These are phyloP conservation scores for Mortierella sp. DNA, from an alignment of 371 early-diverging fungal species.

Conservation along the genomic window DNA sequence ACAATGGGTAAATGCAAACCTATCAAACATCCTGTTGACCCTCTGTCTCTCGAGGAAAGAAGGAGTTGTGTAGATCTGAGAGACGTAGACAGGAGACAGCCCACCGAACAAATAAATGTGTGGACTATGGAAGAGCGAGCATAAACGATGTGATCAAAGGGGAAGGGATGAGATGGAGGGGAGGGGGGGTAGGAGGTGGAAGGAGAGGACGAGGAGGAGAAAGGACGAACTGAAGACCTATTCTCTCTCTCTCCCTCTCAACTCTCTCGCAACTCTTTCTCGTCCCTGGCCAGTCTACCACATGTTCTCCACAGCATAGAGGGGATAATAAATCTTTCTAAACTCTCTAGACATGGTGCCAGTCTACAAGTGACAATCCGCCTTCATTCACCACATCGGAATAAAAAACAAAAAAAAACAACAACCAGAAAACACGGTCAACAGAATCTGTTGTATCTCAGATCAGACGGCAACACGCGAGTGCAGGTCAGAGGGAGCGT, in stretches of 20 bases:
- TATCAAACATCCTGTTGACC: constrained; percentile 1
- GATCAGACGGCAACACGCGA: constrained; percentile 7
- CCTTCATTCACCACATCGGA: constrained; percentile 10
- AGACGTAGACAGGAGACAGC: neutral
- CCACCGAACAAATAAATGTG: neutral
- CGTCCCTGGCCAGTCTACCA: neutral
- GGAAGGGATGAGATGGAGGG: neutral
- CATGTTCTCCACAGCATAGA: neutral
- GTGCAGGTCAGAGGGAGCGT: neutral
- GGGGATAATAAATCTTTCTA: too few species aligned
- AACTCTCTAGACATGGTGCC: too few species aligned
- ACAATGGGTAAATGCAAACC: neutral
- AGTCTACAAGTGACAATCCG: neutral
- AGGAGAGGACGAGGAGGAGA: neutral
- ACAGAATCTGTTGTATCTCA: neutral
- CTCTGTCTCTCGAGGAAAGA: constrained; percentile 16
- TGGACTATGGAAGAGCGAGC: neutral
- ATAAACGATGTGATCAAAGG: too few species aligned
- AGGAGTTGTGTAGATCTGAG: neutral
- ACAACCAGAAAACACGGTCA: constrained; percentile 1
- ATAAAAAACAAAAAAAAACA: too few species aligned
- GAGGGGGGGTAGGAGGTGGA: neutral
- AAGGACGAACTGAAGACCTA: too few species aligned
- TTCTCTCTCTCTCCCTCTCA: neutral
- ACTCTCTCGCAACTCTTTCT: neutral